Conservation (phyloP, 371 early-diverging fungal species). For the Rhizopus stolonifer region DNA sequence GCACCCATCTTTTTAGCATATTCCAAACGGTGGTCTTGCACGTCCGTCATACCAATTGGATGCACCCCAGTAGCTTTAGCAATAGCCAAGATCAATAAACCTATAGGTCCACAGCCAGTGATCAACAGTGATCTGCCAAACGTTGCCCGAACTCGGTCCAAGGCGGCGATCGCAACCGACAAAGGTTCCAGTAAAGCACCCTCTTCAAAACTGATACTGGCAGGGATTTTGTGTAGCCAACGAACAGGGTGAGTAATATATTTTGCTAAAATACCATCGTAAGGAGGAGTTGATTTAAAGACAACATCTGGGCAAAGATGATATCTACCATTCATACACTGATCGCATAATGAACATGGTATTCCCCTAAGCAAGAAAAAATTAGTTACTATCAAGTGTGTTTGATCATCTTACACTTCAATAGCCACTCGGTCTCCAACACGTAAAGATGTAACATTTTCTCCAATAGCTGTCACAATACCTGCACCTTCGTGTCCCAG, state of each 20-base stretch:
- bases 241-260: conserved; percentile 47
- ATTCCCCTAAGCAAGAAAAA: conserved; percentile 36
- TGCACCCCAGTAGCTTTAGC: conserved; percentile 41
- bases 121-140: conserved; percentile 42
- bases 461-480: conserved; percentile 35
- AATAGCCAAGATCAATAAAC: conserved; percentile 42
- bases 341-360: conserved; percentile 44
- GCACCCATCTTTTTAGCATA: conserved; percentile 45
- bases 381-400: background rate
- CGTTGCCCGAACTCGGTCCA: conserved; percentile 38
- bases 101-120: conserved; percentile 50
- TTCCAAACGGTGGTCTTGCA: conserved; percentile 34
- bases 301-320: conserved; percentile 46
- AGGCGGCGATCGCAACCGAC: conserved; percentile 44
- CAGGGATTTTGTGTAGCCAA: conserved; percentile 50
- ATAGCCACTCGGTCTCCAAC: conserved; percentile 53
- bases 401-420: conserved; percentile 33
- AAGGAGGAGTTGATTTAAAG: conserved; percentile 51
- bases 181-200: conserved; percentile 47
- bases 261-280: conserved; percentile 42
- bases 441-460: conserved; percentile 33
- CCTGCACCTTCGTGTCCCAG: conserved; percentile 42
- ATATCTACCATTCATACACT: conserved; percentile 47
- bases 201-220: conserved; percentile 34
- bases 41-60: conserved; percentile 43